Percentiles rank a stretch among this genome's conserved stretches.
phyloP scores from a whole-genome alignment of 192 early-diverging fungal species.

The Haplosporangium gracile region DNA sequence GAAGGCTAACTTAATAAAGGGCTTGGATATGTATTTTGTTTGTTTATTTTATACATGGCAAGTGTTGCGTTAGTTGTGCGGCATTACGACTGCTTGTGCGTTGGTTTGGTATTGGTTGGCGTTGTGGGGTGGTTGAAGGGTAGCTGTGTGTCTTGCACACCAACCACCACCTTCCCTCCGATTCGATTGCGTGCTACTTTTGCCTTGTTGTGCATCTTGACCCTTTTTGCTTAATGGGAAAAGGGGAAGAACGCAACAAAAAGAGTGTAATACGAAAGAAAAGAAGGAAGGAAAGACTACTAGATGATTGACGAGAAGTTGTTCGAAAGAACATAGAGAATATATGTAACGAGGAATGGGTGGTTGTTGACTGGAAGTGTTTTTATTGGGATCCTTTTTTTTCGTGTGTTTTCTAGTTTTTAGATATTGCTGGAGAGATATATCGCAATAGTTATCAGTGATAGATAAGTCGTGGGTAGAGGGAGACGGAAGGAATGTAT shows the following conservation, averaged over 20 bases:
- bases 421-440: background rate
- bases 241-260: no score
- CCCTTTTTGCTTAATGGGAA: background rate
- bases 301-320: background rate
- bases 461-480: background rate
- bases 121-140: no score
- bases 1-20: background rate
- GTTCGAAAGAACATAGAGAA: background rate
- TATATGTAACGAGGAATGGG: no score
- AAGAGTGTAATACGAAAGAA: no score
- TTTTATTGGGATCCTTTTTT: background rate
- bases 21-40: no score
- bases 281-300: background rate
- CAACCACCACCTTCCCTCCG: background rate
- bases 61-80: background rate
- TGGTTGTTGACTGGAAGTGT: background rate
- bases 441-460: background rate
- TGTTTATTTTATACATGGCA: background rate
- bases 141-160: background rate
- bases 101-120: background rate
- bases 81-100: background rate
- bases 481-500: background rate
- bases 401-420: constrained; percentile 7
- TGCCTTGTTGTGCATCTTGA: background rate
- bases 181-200: background rate